Evolutionary conservation across 2,329 filamentous ascomycete species (phyloP).

Genomic region (Thielaviopsis ethacetica): DNA sequence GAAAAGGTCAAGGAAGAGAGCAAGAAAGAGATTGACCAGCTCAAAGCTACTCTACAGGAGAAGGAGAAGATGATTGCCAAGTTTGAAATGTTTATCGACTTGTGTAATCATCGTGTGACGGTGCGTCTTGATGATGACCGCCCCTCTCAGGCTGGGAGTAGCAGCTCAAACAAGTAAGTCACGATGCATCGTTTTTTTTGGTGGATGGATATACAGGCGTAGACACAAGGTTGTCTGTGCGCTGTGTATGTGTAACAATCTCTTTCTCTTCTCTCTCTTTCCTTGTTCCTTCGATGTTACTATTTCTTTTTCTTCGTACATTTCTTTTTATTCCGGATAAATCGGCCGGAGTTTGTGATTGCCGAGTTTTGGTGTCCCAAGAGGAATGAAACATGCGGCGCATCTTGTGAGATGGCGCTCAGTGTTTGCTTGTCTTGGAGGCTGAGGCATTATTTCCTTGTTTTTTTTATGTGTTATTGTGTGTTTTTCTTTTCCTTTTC

Average conservation of each 20-base stretch:
- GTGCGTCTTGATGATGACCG: slow-evolving; percentile 27
- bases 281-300: not conserved
- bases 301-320: not conserved
- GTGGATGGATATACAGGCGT: not conserved
- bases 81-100: slow-evolving; percentile 55
- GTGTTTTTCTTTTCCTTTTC: not conserved
- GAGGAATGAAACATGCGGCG: not conserved
- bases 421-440: not conserved
- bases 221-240: not conserved
- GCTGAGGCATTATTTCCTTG: not conserved
- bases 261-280: not conserved
- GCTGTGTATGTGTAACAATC: not conserved
- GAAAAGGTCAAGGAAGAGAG: slow-evolving; percentile 38
- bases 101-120: slow-evolving; percentile 51
- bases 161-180: slow-evolving; percentile 7
- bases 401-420: not conserved
- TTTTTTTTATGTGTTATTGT: not conserved
- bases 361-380: not conserved
- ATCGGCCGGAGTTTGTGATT: no score
- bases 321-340: not conserved
- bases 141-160: slow-evolving; percentile 15
- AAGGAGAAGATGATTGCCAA: slow-evolving; percentile 46
- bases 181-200: not conserved
- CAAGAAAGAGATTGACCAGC: slow-evolving; percentile 39
- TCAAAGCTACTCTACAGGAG: slow-evolving; percentile 43